Percentiles rank a stretch among this genome's conserved stretches.
These are phyloP conservation scores for Trichoderma sp. DNA, from an alignment of 2,329 filamentous ascomycete genomes.

Conservation along the genomic window DNA sequence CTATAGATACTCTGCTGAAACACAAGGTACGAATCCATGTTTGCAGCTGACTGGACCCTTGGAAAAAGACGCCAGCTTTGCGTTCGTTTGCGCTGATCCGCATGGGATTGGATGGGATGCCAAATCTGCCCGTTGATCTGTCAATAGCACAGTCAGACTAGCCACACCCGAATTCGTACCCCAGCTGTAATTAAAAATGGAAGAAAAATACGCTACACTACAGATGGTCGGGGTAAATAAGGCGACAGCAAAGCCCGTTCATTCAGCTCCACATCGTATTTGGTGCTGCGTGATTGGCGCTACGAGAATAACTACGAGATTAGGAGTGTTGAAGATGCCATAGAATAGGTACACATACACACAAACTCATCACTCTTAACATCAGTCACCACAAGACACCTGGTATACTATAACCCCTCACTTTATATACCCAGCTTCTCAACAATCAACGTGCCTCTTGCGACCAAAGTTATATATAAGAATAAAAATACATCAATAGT, in stretches of 20 bases:
- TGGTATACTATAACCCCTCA: not conserved
- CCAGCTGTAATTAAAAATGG: not conserved
- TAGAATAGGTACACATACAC: not conserved
- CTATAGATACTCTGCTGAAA: not conserved
- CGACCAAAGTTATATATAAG: not conserved
- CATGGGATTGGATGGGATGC: not conserved
- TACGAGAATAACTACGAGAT: not conserved
- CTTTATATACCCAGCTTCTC: not conserved
- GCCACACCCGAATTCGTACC: not conserved
- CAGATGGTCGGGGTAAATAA: not conserved
- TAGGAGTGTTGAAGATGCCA: not conserved
- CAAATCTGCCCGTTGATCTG: not conserved
- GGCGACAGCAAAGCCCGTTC: not conserved
- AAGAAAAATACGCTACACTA: not conserved
- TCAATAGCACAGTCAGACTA: not conserved
- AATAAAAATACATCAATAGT: slow-evolving; percentile 22
- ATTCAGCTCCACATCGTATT: not conserved
- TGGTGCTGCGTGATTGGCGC: not conserved
- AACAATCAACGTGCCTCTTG: not conserved
- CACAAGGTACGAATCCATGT: not conserved
- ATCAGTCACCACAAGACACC: not conserved
- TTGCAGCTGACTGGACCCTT: not conserved
- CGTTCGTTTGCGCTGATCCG: not conserved
- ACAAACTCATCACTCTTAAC: not conserved
- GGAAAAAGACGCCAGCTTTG: not conserved